Evolutionary conservation across 2,329 filamentous ascomycete genomes (phyloP).

Genomic region (Aspergillus tubingensis): DNA sequence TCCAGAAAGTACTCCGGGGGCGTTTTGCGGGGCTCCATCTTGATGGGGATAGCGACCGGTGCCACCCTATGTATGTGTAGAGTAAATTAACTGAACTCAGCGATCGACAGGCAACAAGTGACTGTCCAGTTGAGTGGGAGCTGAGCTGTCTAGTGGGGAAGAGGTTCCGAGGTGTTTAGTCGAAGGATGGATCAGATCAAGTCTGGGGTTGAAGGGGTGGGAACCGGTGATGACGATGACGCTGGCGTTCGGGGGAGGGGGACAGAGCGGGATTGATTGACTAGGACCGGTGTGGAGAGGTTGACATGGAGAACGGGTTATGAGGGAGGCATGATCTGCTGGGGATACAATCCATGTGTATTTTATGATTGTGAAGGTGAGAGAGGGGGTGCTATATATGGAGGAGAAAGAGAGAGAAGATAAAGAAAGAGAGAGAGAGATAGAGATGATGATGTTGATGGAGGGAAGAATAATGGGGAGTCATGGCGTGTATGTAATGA

Average conservation of each 20-base stretch:
- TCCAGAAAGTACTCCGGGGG: slow-evolving; percentile 91
- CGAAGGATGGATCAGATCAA: slow-evolving; percentile 12
- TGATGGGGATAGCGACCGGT: slow-evolving; percentile 16
- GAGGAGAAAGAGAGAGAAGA: neutral
- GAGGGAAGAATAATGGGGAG: neutral
- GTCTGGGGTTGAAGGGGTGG: slow-evolving; percentile 9
- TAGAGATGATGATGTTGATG: neutral
- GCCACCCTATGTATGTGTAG: neutral
- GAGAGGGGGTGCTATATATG: neutral
- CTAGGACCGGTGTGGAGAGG: slow-evolving; percentile 2
- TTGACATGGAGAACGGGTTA: slow-evolving; percentile 7
- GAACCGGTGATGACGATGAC: slow-evolving; percentile 1
- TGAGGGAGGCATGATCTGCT: slow-evolving; percentile 11
- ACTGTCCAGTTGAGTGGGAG: slow-evolving; percentile 24
- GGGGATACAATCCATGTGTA: neutral
- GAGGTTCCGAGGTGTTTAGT: slow-evolving; percentile 14
- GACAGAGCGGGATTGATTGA: neutral
- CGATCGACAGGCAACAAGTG: neutral
- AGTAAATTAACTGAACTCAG: neutral
- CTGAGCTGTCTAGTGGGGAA: slow-evolving; percentile 18
- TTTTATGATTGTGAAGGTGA: neutral
- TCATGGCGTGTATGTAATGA: slow-evolving; percentile 3
- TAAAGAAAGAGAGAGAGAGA: neutral
- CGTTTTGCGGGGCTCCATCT: slow-evolving; percentile 63
- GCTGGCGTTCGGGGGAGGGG: slow-evolving; percentile 3